phyloP scores from a whole-genome alignment of 306 rosid genomes.

The Notholithocarpus densiflorus region DNA sequence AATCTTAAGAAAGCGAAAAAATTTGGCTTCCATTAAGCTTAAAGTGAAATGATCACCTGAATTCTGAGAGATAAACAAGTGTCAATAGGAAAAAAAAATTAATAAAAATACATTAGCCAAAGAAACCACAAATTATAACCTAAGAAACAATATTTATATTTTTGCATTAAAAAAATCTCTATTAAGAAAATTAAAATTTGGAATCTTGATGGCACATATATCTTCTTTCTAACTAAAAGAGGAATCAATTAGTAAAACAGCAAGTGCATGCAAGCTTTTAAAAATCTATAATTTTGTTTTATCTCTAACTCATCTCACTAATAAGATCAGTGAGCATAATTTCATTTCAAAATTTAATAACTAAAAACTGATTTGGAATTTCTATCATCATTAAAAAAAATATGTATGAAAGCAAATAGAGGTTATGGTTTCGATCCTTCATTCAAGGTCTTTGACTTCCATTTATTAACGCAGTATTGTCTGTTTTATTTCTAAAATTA shows the following conservation, averaged over 20 bases:
- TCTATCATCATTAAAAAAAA: no score
- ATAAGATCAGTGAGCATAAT: background rate
- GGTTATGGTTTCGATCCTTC: no score
- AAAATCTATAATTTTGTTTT: background rate
- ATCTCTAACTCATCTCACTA: background rate
- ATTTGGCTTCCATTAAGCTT: slow-evolving; percentile 56
- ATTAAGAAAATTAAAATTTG: background rate
- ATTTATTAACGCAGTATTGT: no score
- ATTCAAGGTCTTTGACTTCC: no score
- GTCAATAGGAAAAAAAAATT: background rate
- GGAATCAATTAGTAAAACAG: background rate
- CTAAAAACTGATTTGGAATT: background rate
- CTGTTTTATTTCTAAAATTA: no score
- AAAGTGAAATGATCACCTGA: slow-evolving; percentile 11
- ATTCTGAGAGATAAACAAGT: background rate
- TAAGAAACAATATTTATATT: background rate
- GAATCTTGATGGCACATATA: background rate
- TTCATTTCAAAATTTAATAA: background rate
- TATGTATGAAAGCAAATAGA: background rate
- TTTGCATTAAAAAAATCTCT: background rate
- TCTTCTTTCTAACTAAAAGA: background rate
- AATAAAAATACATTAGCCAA: background rate
- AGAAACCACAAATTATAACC: background rate
- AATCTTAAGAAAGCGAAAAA: slow-evolving; percentile 75
- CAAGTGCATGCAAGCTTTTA: background rate